Conservation (phyloP, 1,284 basidiomycete genomes). For the Fomitopsis schrenkii region DNA sequence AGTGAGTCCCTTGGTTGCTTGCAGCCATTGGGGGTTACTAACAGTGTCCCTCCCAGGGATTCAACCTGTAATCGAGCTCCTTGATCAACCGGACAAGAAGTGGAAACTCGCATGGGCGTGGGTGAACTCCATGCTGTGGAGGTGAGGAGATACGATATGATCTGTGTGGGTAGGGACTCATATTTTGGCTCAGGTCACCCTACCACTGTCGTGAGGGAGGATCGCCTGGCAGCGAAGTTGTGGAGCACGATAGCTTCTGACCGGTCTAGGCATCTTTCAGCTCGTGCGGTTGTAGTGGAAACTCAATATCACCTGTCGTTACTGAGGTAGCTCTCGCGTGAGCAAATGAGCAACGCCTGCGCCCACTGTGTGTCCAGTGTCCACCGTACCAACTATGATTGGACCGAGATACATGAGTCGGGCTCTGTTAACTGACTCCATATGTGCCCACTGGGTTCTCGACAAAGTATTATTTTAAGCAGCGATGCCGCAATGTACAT, state of each 20-base stretch:
- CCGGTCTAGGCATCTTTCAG: not conserved
- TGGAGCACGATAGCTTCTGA: not conserved
- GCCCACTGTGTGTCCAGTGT: not conserved
- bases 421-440: not conserved
- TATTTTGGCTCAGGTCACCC: not conserved
- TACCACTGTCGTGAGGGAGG: not conserved
- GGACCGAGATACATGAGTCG: not conserved
- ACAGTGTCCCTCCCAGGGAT: not conserved
- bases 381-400: not conserved
- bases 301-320: not conserved
- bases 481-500: too few relatives aligned
- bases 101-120: constrained; percentile 24
- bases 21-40: not conserved
- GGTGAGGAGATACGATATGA: constrained; percentile 11
- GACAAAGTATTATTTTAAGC: too few relatives aligned
- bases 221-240: not conserved
- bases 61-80: constrained; percentile 22
- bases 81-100: constrained; percentile 30
- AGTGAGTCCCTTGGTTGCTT: constrained; percentile 7
- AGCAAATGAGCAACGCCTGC: not conserved
- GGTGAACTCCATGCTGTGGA: constrained; percentile 25
- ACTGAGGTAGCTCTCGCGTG: not conserved
- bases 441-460: too few relatives aligned
- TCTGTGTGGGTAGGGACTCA: not conserved
- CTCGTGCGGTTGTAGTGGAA: constrained; percentile 3